Conservation (phyloP, 139 green algal genomes). For the Chloropicon primus region DNA sequence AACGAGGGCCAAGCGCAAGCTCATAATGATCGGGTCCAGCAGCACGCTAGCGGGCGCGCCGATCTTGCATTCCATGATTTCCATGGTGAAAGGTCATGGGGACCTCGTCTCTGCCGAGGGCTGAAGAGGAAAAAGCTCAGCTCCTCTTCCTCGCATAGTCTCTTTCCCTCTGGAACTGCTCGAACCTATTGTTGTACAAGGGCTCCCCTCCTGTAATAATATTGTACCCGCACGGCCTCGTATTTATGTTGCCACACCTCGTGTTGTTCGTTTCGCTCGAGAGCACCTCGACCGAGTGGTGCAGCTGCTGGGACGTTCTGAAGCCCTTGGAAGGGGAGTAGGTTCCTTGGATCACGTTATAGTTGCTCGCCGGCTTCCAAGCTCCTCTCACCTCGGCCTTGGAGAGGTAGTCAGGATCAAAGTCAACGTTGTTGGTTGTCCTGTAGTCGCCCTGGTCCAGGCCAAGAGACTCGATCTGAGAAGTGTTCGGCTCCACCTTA, state of each 20-base stretch:
- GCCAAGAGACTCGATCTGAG: neutral
- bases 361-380: neutral
- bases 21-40: conserved; percentile 27
- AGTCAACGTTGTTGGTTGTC: neutral
- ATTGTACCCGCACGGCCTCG: neutral
- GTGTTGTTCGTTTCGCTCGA: neutral
- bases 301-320: neutral
- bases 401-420: neutral
- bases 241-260: neutral
- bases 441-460: neutral
- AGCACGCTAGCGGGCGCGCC: neutral
- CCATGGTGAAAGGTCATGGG: neutral
- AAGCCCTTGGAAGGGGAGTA: neutral
- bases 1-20: conserved; percentile 67
- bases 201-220: neutral
- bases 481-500: neutral
- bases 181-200: neutral
- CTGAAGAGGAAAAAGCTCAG: neutral
- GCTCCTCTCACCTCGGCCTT: neutral
- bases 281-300: neutral
- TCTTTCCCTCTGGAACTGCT: neutral
- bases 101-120: neutral
- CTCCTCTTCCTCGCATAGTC: neutral
- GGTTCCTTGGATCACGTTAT: neutral
- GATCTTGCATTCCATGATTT: neutral